Evolutionary conservation across 2,329 filamentous ascomycete genomes (phyloP), one percentile per base, ranked within the genome.

Genomic region (Trichoderma koningiopsis): DNA sequence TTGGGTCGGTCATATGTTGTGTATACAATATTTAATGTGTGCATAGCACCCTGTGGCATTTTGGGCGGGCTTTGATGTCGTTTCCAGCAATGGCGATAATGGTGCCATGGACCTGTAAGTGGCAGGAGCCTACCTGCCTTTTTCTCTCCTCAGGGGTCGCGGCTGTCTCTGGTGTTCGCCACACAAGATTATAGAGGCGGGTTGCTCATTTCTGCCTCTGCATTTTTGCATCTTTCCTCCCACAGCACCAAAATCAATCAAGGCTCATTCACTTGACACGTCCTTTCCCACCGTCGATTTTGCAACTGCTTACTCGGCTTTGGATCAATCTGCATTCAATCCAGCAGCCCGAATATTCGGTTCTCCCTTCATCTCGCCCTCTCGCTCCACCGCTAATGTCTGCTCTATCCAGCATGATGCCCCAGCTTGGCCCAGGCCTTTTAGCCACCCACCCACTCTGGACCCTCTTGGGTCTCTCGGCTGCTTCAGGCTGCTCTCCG

Each of bases 401-500:
- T 43, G 37, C 37, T 43, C 37, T 19, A 43, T 43, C 40, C 40
- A 19, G 8, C 16, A 43, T n/a, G 40, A 35, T 8, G 10, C 22
- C 47, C 62, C 16, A 43, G 8, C 40, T 2, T 29, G 27, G 31
- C 49, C 14, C 24, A 27, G 29, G 16, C 22, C n/a, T 27, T 24
- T 35, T 14, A 49, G n/a, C 35, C 52, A 35, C 37, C 35, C 53
- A 65, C 33, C 52, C 35, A 33, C 60, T 43, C 62, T 43, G 14
- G 37, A n/a, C 37, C 24, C 35, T 57, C 22, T 13, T 63, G 19
- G 60, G 16, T 29, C 59, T 35, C 33, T 56, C 49, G 49, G 35
- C 31, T 60, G 40, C 65, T 61, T 47, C 40, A 40, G 47, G 57
- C 56, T 33, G 57, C 47, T 55, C 35, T 55, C 65, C 56, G 65